A percentile compares a stretch with the other conserved stretches of the same genome.
Conservation (phyloP, 1,139 yeast genomes). For the Candida anutae region DNA sequence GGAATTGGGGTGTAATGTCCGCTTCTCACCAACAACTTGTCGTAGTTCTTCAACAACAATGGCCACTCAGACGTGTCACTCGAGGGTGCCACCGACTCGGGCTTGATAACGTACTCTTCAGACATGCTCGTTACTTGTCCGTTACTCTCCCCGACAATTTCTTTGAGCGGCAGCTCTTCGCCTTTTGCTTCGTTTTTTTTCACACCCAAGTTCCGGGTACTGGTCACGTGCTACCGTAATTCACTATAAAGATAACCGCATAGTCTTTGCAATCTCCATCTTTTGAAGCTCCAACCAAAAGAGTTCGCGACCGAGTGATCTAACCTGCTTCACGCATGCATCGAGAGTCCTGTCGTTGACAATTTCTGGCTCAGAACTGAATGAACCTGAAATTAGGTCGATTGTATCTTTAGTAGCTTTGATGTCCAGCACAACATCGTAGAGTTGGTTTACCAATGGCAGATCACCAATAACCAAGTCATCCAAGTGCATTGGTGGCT, state of each 20-base stretch:
- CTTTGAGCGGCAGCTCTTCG: too few species aligned
- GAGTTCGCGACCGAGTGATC: constrained; percentile 70
- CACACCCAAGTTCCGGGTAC: constrained; percentile 1
- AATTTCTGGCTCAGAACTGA: constrained; percentile 23
- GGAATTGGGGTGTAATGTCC: constrained; percentile 98
- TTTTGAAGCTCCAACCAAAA: constrained; percentile 45
- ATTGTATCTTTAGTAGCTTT: constrained; percentile 63
- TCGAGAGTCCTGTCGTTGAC: constrained; percentile 36
- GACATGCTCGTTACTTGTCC: constrained; percentile 26
- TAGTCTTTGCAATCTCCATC: constrained; percentile 21
- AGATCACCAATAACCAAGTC: constrained; percentile 36
- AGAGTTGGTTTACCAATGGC: constrained; percentile 41
- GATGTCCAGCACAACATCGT: constrained; percentile 58
- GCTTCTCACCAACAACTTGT: constrained; percentile 87
- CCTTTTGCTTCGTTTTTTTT: too few species aligned
- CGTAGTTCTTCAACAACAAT: constrained; percentile 83
- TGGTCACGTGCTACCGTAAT: constrained; percentile 1
- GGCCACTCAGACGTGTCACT: constrained; percentile 96
- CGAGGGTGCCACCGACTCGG: constrained; percentile 72
- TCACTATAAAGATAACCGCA: constrained; percentile 13
- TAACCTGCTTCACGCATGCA: constrained; percentile 46
- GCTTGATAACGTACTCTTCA: constrained; percentile 76
- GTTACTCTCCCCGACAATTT: too few species aligned
- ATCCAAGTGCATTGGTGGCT: constrained; percentile 18
- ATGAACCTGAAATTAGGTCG: constrained; percentile 50